phyloP scores from a whole-genome alignment of 2,329 filamentous ascomycete genomes.

The Gnomoniopsis sp. region DNA sequence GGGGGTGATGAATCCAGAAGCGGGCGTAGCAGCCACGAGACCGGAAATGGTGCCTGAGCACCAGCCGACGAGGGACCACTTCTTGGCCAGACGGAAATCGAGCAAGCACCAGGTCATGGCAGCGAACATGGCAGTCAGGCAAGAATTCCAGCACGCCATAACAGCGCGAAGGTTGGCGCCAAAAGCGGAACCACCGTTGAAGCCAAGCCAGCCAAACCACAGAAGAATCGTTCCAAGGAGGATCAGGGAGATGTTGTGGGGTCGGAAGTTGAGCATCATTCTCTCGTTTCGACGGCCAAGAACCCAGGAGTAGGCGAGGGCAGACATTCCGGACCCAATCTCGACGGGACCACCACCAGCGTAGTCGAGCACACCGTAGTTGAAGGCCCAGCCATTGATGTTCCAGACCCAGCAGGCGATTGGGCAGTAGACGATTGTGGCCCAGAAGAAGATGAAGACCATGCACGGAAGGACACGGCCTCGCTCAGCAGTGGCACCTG shows the following conservation, averaged over 20 bases:
- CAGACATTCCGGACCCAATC: conserved; percentile 89
- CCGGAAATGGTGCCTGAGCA: conserved; percentile 70
- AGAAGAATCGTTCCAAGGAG: conserved; percentile 92
- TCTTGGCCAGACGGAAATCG: conserved; percentile 89
- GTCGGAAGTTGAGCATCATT: conserved; percentile 99
- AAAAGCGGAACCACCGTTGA: conserved; percentile 95
- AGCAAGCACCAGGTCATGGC: conserved; percentile 92
- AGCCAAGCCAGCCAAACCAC: conserved; percentile 98
- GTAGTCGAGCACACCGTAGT: conserved; percentile 91
- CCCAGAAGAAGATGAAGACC: conserved; percentile 96
- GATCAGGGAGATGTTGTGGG: conserved; percentile 97
- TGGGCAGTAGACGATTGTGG: conserved; percentile 95
- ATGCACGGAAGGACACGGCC: conserved; percentile 89
- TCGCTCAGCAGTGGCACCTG: conserved; percentile 90
- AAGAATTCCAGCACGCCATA: conserved; percentile 98
- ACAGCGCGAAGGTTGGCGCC: conserved; percentile 90
- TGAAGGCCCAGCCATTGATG: conserved; percentile 85
- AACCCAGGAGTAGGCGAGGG: conserved; percentile 91
- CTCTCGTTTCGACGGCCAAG: conserved; percentile 95
- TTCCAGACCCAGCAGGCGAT: conserved; percentile 98
- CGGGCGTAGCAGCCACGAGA: conserved; percentile 67
- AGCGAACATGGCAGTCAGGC: conserved; percentile 86
- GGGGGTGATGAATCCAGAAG: conserved; percentile 64
- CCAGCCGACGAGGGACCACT: conserved; percentile 83
- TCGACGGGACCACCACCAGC: conserved; percentile 96